Conservation (phyloP, 2,329 filamentous ascomycete genomes). For the Apiospora saccharicola region DNA sequence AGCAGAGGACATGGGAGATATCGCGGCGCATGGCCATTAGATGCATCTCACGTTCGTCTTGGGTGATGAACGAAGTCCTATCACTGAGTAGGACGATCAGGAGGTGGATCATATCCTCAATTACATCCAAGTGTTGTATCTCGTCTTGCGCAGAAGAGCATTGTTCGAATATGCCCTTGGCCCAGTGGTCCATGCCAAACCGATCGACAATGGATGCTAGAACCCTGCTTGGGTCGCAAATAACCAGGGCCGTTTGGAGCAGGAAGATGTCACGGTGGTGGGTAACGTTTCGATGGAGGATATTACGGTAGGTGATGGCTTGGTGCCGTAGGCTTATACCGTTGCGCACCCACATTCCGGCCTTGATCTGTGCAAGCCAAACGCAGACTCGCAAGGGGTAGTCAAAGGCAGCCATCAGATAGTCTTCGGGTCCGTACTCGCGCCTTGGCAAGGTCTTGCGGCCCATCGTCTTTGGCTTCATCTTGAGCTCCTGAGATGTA, state of each 20-base stretch:
- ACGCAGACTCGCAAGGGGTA: slow-evolving; percentile 92
- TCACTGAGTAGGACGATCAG: slow-evolving; percentile 92
- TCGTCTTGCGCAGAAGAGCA: slow-evolving; percentile 83
- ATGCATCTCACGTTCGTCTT: slow-evolving; percentile 71
- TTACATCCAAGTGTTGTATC: slow-evolving; percentile 85
- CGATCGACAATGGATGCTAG: slow-evolving; percentile 90
- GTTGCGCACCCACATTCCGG: slow-evolving; percentile 98
- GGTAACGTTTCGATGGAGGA: slow-evolving; percentile 87
- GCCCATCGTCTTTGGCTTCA: slow-evolving; percentile 69
- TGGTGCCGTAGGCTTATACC: slow-evolving; percentile 96
- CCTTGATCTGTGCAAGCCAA: slow-evolving; percentile 98
- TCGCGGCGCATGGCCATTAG: slow-evolving; percentile 82
- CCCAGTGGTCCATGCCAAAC: slow-evolving; percentile 88
- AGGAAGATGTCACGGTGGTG: slow-evolving; percentile 96
- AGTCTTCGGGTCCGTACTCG: slow-evolving; percentile 73
- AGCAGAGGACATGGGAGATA: slow-evolving; percentile 92
- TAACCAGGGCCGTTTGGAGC: slow-evolving; percentile 86
- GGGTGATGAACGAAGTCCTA: slow-evolving; percentile 78
- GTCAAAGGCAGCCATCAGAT: slow-evolving; percentile 88
- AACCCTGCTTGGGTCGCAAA: slow-evolving; percentile 83
- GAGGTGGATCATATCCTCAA: slow-evolving; percentile 95
- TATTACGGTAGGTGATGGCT: slow-evolving; percentile 90
- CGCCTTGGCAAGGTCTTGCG: slow-evolving; percentile 63
- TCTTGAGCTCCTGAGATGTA: slow-evolving; percentile 72
- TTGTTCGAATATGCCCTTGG: slow-evolving; percentile 79